A percentile compares a stretch with the other conserved stretches of the same genome.
Evolutionary conservation across 768 basidiomycete genomes (phyloP).

Genomic region (Boletellus ananiceps): DNA sequence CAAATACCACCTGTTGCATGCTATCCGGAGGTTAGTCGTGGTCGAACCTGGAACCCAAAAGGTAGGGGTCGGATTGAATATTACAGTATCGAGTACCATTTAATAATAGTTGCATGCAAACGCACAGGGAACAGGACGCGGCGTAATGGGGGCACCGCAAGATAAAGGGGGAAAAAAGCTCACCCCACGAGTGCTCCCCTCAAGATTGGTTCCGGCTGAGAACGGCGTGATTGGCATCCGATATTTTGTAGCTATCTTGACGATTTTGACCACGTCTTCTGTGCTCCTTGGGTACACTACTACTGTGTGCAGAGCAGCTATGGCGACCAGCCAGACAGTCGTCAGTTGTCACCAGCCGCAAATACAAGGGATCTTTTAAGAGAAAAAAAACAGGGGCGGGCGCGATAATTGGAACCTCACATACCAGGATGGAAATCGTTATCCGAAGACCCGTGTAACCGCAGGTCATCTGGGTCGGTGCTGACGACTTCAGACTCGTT

Average conservation of each 20-base stretch:
- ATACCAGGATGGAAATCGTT: conserved; percentile 50
- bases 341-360: not conserved
- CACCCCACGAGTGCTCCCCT: conserved; percentile 71
- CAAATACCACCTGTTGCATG: conserved; percentile 60
- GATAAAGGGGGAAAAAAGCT: conserved; percentile 19
- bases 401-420: conserved; percentile 5
- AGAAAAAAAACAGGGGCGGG: not conserved
- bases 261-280: conserved; percentile 76
- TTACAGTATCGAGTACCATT: not conserved
- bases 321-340: not conserved
- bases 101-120: not conserved
- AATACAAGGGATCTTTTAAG: not conserved
- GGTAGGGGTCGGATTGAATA: not conserved
- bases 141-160: not conserved
- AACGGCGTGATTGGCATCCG: conserved; percentile 75
- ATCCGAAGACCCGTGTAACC: conserved; percentile 50
- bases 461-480: conserved; percentile 49
- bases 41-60: not conserved
- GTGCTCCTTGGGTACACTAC: conserved; percentile 65
- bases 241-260: conserved; percentile 70
- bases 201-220: conserved; percentile 77
- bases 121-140: too few relatives aligned
- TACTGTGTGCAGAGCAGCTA: conserved; percentile 49
- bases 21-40: conserved; percentile 9
- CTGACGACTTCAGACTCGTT: conserved; percentile 32